These are phyloP conservation scores for Apiotrichum gamsii DNA, from an alignment of 1,284 basidiomycete species.

Conservation along the genomic window DNA sequence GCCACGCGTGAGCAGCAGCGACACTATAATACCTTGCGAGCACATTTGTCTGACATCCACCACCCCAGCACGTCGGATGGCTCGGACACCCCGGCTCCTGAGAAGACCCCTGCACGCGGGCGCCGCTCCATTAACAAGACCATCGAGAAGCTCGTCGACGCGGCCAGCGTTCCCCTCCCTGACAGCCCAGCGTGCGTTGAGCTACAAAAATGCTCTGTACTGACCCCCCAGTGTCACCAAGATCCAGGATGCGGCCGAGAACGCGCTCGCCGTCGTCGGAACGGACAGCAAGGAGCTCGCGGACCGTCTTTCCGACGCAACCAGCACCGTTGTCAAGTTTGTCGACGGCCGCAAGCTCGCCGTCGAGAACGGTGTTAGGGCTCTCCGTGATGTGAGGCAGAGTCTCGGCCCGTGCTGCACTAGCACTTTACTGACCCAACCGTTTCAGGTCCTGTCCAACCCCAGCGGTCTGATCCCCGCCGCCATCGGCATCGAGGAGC, in stretches of 20 bases:
- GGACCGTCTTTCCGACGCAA: constrained; percentile 1
- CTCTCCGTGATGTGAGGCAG: constrained; percentile 22
- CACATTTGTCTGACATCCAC: too few species aligned
- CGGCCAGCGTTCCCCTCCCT: constrained; percentile 37
- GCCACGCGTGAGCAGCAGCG: not conserved
- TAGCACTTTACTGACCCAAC: too few species aligned
- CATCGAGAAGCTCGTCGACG: constrained; percentile 30
- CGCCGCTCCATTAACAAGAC: constrained; percentile 29
- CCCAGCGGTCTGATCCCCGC: constrained; percentile 28
- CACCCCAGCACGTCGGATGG: constrained; percentile 1
- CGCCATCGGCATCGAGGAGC: constrained; percentile 29
- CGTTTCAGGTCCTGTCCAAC: constrained; percentile 31
- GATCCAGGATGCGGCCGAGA: constrained; percentile 7
- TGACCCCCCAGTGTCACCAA: not conserved
- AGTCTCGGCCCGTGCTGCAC: not conserved
- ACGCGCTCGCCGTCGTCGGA: constrained; percentile 19
- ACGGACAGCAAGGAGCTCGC: constrained; percentile 13
- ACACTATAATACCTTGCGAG: too few species aligned
- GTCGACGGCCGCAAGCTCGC: constrained; percentile 15
- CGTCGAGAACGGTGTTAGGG: constrained; percentile 15
- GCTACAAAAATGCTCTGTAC: too few species aligned
- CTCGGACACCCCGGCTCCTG: constrained; percentile 24
- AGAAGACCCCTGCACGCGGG: constrained; percentile 21
- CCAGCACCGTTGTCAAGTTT: constrained; percentile 14
- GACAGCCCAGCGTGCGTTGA: constrained; percentile 34